Conservation (phyloP, 2,329 filamentous ascomycete species). For the Eutypella sp. region DNA sequence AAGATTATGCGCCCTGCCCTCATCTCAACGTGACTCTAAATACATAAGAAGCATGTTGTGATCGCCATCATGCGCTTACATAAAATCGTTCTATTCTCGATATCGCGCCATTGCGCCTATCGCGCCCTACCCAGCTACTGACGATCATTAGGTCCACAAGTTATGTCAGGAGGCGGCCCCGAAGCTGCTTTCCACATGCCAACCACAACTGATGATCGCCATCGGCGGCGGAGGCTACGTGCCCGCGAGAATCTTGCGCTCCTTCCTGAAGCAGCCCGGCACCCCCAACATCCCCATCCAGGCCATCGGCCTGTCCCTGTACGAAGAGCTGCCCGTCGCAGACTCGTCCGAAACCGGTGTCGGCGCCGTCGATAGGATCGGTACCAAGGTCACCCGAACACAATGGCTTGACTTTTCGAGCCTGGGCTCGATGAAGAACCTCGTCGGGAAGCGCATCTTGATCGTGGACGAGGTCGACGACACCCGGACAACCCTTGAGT, state of each 20-base stretch:
- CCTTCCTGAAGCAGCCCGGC: conserved; percentile 87
- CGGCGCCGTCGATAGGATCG: conserved; percentile 65
- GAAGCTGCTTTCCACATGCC: conserved; percentile 76
- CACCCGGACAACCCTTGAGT: conserved; percentile 74
- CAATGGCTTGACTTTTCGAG: conserved; percentile 90
- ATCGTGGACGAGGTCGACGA: conserved; percentile 87
- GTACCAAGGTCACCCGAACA: conserved; percentile 92
- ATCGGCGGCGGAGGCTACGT: conserved; percentile 98
- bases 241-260: conserved; percentile 91
- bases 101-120: no score
- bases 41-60: not conserved
- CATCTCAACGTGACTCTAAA: not conserved
- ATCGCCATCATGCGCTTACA: not conserved
- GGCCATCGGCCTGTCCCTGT: conserved; percentile 95
- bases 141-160: conserved; percentile 74
- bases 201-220: conserved; percentile 95
- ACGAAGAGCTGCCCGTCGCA: conserved; percentile 68
- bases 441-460: conserved; percentile 76
- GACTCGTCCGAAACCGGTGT: conserved; percentile 46
- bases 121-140: not conserved
- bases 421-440: conserved; percentile 65
- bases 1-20: not conserved
- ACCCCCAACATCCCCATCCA: conserved; percentile 96
- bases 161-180: conserved; percentile 84
- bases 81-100: no score